Base-by-base conservation (phyloP, 208 protist genomes). In the Wallacemonas sp. region DNA sequence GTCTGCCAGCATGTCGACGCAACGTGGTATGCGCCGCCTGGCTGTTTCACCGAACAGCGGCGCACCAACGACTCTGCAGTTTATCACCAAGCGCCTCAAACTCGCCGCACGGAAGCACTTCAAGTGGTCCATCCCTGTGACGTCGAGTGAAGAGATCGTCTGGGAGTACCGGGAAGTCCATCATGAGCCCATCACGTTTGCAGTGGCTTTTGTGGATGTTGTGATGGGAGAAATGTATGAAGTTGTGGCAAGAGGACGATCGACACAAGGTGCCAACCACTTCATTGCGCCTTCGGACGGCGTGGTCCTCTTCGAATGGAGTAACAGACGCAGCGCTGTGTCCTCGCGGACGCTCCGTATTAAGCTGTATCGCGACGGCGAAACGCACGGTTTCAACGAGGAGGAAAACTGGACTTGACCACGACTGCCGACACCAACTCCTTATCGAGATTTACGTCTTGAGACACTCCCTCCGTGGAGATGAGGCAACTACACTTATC, bases 161-260 rank as follows among this genome's bases (percentile, higher is more conserved):
- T 93, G 86, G 83, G 82, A 89, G 58, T 93, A 88, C 53, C 45
- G 36, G 12, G 77, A 83, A 26, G 62, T 69, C 56, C 41, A 72
- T 19, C 28, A 77, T 45, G 54, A 54, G n/a, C 46, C 62, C 27
- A 67, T 88, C 19, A 54, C 41, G 12, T 93, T 89, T 41, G 67
- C 72, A 4, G 82, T 74, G 36, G 27, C 81, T 24, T 93, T 87
- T 56, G 53, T 80, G 6, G 69, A 68, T 5, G 77, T 47, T 9
- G 68, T 61, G 19, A 69, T 77, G 39, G 82, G 82, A 12, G 49
- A 62, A 17, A 75, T 78, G 27, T 5, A 73, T 11, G 63, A 76
- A 6, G 14, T 89, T 9, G 67, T 73, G 28, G 42, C 66, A 1
- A 41, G 54, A 0, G 70, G 31, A 0, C 54, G 61, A 6, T 55